Evolutionary conservation across 2,329 filamentous ascomycete genomes (phyloP).

Genomic region (Diplocarpon mali): DNA sequence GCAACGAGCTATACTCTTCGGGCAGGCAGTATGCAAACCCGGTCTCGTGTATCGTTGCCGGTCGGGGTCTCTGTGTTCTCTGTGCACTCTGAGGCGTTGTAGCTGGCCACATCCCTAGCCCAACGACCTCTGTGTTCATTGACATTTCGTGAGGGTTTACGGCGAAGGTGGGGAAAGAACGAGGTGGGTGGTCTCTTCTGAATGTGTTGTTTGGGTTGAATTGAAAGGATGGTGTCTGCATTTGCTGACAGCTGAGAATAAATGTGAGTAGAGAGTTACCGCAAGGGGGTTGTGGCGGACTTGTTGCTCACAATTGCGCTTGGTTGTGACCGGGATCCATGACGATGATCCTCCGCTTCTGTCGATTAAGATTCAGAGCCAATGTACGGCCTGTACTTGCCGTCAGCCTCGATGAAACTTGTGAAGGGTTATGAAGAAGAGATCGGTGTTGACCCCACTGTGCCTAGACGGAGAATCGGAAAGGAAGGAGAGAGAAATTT

Average conservation of each 20-base stretch:
- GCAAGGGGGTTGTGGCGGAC: slow-evolving; percentile 20
- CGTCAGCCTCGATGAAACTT: slow-evolving; percentile 24
- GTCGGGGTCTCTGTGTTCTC: slow-evolving; percentile 37
- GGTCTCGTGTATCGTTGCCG: slow-evolving; percentile 47
- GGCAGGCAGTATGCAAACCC: slow-evolving; percentile 48
- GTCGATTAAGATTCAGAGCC: slow-evolving; percentile 15
- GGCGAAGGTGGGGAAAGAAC: slow-evolving; percentile 33
- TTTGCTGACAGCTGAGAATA: slow-evolving; percentile 34
- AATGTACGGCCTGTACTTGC: slow-evolving; percentile 19
- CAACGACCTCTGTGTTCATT: slow-evolving; percentile 36
- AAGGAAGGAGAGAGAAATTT: slow-evolving; percentile 11
- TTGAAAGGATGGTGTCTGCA: slow-evolving; percentile 38
- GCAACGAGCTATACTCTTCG: slow-evolving; percentile 40
- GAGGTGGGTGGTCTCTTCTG: slow-evolving; percentile 34
- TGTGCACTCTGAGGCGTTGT: slow-evolving; percentile 35
- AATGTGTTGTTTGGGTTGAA: slow-evolving; percentile 39
- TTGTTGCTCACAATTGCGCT: slow-evolving; percentile 38
- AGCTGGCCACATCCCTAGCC: slow-evolving; percentile 43
- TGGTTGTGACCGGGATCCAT: slow-evolving; percentile 43
- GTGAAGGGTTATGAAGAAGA: slow-evolving; percentile 15
- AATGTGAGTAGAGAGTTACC: slow-evolving; percentile 30
- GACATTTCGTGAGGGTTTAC: slow-evolving; percentile 43
- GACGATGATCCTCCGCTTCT: slow-evolving; percentile 26
- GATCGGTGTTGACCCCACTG: slow-evolving; percentile 16
- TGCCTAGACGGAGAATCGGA: slow-evolving; percentile 12